phyloP scores from a whole-genome alignment of 495 filamentous ascomycete species.

The Rhizodiscina lignyota region DNA sequence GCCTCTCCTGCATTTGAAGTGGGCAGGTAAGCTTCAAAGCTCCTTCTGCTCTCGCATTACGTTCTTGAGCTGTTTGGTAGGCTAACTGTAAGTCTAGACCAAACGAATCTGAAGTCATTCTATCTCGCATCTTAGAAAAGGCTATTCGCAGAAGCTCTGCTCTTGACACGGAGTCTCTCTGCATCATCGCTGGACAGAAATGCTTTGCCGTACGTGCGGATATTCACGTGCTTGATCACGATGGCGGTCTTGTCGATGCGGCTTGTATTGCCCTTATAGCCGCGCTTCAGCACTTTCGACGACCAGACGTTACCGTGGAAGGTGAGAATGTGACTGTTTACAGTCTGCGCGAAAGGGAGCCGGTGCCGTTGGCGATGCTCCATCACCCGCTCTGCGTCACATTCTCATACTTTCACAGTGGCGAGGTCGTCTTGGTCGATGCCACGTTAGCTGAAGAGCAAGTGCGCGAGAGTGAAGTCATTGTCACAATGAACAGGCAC shows the following conservation, averaged over 20 bases:
- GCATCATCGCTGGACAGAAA: conserved; percentile 75
- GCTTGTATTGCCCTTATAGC: conserved; percentile 75
- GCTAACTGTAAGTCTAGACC: no score
- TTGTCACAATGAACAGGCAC: conserved; percentile 71
- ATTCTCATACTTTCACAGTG: conserved; percentile 62
- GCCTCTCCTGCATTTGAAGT: conserved; percentile 79
- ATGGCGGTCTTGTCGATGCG: conserved; percentile 75
- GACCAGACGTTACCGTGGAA: conserved; percentile 70
- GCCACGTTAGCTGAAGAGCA: conserved; percentile 73
- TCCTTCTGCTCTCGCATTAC: no score
- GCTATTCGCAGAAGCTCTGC: conserved; percentile 81
- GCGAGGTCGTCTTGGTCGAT: conserved; percentile 48
- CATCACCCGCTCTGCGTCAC: conserved; percentile 81
- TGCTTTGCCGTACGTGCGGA: conserved; percentile 83
- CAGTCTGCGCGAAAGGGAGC: conserved; percentile 67
- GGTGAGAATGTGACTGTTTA: conserved; percentile 72
- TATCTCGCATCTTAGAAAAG: conserved; percentile 80
- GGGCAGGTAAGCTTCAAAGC: conserved; percentile 59
- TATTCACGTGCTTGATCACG: conserved; percentile 75
- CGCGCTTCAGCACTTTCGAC: conserved; percentile 74
- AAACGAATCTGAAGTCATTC: conserved; percentile 44
- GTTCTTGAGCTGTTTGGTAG: no score
- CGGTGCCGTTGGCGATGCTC: conserved; percentile 72
- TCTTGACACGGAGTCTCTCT: conserved; percentile 87
- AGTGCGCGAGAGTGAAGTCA: conserved; percentile 63